These are phyloP conservation scores for Rhodamnia argentea DNA, from an alignment of 345 rosid species.

Conservation along the genomic window DNA sequence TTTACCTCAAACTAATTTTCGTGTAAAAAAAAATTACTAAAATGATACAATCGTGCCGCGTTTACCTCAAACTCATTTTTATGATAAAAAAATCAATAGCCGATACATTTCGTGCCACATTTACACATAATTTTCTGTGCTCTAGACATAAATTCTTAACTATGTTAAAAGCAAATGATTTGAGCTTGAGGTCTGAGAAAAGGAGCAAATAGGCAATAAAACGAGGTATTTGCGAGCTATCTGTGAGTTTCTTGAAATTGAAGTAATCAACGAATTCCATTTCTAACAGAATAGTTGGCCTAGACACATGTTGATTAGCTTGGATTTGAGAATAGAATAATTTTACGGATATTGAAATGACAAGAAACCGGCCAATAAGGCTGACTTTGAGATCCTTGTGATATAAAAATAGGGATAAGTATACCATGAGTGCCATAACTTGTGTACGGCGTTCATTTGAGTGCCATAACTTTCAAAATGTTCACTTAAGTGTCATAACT, in stretches of 20 bases:
- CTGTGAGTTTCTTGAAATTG: background rate
- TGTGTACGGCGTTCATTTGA: too few relatives aligned
- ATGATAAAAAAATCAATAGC: background rate
- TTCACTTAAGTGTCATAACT: too few relatives aligned
- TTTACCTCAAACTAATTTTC: too few relatives aligned
- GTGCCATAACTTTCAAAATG: too few relatives aligned
- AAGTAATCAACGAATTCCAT: background rate
- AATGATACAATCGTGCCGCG: too few relatives aligned
- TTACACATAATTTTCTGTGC: background rate
- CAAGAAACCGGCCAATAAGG: background rate
- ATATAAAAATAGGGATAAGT: background rate
- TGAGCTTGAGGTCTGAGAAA: background rate
- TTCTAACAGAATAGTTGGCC: background rate
- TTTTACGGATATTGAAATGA: background rate
- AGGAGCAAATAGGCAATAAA: background rate
- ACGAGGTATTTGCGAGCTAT: background rate
- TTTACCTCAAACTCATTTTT: background rate
- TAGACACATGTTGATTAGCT: background rate
- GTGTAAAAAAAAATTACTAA: too few relatives aligned
- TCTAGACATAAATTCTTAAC: background rate
- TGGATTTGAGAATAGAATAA: background rate
- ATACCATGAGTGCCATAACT: too few relatives aligned
- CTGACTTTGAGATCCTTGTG: background rate
- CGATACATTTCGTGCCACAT: background rate
- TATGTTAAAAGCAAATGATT: background rate